Evolutionary conservation across 176 grass and related monocot species (phyloP).

Genomic region (Carex myosuroides): DNA sequence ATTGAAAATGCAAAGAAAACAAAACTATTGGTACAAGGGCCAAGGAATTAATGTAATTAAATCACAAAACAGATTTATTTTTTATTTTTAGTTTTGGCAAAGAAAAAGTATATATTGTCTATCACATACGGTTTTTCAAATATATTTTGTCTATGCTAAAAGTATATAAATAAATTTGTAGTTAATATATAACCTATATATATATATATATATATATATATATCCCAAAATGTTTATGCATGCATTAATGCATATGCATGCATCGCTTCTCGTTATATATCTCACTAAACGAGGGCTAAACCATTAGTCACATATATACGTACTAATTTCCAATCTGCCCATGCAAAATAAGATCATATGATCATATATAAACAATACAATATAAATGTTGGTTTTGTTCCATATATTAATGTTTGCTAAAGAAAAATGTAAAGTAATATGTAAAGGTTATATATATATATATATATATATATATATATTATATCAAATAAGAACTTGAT

Average conservation of each 20-base stretch:
- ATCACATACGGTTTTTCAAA: neutral
- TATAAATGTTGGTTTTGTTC: neutral
- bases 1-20: no score
- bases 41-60: no score
- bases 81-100: neutral
- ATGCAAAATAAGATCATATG: neutral
- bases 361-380: neutral
- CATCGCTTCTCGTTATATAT: neutral
- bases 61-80: neutral
- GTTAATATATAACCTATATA: neutral
- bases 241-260: neutral
- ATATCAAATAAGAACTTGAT: neutral
- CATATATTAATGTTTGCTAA: neutral
- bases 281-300: no score
- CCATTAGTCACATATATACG: no score
- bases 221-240: neutral
- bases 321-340: no score
- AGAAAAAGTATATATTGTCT: neutral
- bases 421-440: neutral
- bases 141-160: no score
- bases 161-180: neutral
- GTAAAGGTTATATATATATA: neutral
- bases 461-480: no score
- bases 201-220: neutral
- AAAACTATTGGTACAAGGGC: no score